Percentiles rank a stretch among this genome's conserved stretches.
Evolutionary conservation across 345 rosid genomes (phyloP).

Genomic region (Geranium brycei): DNA sequence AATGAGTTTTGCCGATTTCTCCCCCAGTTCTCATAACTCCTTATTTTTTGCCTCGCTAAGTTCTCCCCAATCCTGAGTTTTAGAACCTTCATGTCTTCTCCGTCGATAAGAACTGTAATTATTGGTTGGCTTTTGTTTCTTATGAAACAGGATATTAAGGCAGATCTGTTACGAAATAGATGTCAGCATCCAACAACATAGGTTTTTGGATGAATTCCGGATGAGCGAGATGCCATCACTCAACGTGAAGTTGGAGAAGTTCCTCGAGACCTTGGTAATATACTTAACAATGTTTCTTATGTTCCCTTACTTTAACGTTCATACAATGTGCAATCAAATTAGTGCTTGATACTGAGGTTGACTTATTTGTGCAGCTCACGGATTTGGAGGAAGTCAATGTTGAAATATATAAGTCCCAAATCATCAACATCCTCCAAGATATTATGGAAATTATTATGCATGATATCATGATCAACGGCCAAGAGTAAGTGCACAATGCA

Average conservation of each 20-base stretch:
- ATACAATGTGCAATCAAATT: background rate
- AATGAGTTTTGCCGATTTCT: no score
- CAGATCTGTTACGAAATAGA: slow-evolving; percentile 50
- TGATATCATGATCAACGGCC: slow-evolving; percentile 62
- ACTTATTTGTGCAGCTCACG: slow-evolving; percentile 37
- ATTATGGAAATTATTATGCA: slow-evolving; percentile 72
- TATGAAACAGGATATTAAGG: slow-evolving; percentile 35
- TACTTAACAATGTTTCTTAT: background rate
- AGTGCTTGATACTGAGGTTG: background rate
- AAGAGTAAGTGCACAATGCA: slow-evolving; percentile 45
- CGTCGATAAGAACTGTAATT: background rate
- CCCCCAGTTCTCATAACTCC: no score
- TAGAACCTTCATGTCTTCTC: no score
- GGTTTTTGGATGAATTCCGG: slow-evolving; percentile 48
- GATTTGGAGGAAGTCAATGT: slow-evolving; percentile 17
- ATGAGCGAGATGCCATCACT: slow-evolving; percentile 70
- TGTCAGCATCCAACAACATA: slow-evolving; percentile 25
- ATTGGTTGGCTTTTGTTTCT: slow-evolving; percentile 4
- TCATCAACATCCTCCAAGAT: slow-evolving; percentile 80
- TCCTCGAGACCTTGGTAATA: slow-evolving; percentile 58
- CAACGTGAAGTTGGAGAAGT: slow-evolving; percentile 62
- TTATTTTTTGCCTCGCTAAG: no score
- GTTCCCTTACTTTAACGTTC: slow-evolving; percentile 2
- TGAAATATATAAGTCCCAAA: slow-evolving; percentile 52
- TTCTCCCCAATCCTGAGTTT: no score